Conservation (phyloP, 192 early-diverging fungal species). For the Mortierella antarctica region DNA sequence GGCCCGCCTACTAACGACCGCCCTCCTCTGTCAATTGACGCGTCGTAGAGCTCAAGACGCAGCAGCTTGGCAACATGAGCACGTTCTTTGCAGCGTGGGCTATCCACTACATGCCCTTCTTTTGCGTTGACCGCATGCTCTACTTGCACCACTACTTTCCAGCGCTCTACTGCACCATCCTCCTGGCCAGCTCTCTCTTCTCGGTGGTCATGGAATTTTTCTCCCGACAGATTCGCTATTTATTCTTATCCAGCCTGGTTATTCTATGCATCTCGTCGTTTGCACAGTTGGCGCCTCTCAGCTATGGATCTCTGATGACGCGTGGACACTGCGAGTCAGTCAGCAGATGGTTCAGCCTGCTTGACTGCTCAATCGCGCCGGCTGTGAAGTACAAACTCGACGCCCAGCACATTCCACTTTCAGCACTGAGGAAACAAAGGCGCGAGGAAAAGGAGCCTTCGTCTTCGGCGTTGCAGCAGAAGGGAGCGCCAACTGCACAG, state of each 20-base stretch:
- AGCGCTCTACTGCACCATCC: constrained; percentile 77
- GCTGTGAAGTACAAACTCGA: no score
- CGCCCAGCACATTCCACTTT: no score
- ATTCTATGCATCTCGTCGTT: background rate
- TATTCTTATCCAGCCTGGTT: background rate
- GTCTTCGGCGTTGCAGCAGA: no score
- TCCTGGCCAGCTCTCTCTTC: constrained; percentile 65
- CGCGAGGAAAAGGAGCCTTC: no score
- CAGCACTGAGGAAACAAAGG: no score
- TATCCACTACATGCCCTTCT: constrained; percentile 82
- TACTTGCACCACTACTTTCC: constrained; percentile 90
- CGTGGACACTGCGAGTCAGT: constrained; percentile 12
- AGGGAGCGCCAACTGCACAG: no score
- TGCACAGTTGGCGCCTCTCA: constrained; percentile 8
- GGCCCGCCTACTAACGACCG: background rate
- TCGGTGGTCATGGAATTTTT: constrained; percentile 9
- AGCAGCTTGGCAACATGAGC: constrained; percentile 48
- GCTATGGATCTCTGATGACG: constrained; percentile 6
- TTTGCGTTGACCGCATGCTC: constrained; percentile 76
- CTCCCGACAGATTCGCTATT: background rate
- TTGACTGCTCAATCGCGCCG: constrained; percentile 13
- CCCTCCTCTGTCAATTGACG: background rate
- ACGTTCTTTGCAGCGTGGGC: constrained; percentile 65
- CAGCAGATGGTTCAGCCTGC: background rate
- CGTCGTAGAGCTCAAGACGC: constrained; percentile 27